Percentiles rank a stretch among this genome's conserved stretches.
These are phyloP conservation scores for Fusarium cicatricum DNA, from an alignment of 2,329 filamentous ascomycete genomes.

Conservation along the genomic window DNA sequence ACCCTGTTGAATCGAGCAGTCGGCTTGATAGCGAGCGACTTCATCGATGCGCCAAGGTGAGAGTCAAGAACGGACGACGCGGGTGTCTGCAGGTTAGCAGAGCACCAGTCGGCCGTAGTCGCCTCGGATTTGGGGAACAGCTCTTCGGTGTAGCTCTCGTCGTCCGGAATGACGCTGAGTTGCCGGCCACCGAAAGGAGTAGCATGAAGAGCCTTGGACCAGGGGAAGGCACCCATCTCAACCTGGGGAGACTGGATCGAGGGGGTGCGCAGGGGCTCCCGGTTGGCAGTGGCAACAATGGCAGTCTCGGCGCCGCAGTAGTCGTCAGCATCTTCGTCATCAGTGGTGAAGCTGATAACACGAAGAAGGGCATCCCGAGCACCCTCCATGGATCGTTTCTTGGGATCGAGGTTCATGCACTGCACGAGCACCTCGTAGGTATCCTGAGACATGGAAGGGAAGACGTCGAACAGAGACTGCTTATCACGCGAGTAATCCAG, in stretches of 20 bases:
- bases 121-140: slow-evolving; percentile 82
- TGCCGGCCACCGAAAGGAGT: slow-evolving; percentile 80
- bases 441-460: slow-evolving; percentile 98
- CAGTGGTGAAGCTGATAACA: slow-evolving; percentile 89
- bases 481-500: slow-evolving; percentile 92
- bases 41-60: slow-evolving; percentile 80
- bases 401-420: slow-evolving; percentile 90
- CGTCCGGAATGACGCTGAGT: slow-evolving; percentile 85
- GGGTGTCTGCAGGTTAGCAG: slow-evolving; percentile 76
- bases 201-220: slow-evolving; percentile 88
- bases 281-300: slow-evolving; percentile 83
- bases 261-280: slow-evolving; percentile 93
- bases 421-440: slow-evolving; percentile 93
- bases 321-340: slow-evolving; percentile 90
- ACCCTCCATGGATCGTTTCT: slow-evolving; percentile 82
- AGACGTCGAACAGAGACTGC: slow-evolving; percentile 96
- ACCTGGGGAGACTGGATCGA: slow-evolving; percentile 89
- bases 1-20: slow-evolving; percentile 53
- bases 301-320: slow-evolving; percentile 87
- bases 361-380: slow-evolving; percentile 81
- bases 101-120: slow-evolving; percentile 79
- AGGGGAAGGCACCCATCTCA: slow-evolving; percentile 87
- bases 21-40: slow-evolving; percentile 69
- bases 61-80: slow-evolving; percentile 87
- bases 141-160: slow-evolving; percentile 83